Evolutionary conservation across 129 eudicot genomes (phyloP).

Genomic region (Arctium minus): DNA sequence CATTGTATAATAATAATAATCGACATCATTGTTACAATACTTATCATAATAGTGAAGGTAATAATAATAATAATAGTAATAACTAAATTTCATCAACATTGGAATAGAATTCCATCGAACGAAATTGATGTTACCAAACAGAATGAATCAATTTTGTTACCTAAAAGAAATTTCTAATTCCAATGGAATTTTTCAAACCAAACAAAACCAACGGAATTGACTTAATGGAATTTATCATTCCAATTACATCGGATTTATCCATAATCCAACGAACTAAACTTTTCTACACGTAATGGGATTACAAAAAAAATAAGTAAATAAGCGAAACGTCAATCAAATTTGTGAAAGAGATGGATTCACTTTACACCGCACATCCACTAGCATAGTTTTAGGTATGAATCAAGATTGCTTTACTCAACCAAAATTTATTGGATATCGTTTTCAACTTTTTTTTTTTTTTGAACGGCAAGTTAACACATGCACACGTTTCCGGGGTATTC

Average conservation of each 20-base stretch:
- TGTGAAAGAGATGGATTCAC: not conserved
- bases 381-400: not conserved
- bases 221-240: not conserved
- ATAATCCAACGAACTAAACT: not conserved
- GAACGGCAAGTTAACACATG: no score
- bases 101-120: not conserved
- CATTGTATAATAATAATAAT: not conserved
- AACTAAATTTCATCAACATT: not conserved
- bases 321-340: not conserved
- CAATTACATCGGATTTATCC: not conserved
- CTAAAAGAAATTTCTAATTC: not conserved
- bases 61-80: no score
- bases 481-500: no score
- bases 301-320: no score
- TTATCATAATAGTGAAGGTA: not conserved
- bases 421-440: constrained; percentile 8
- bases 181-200: not conserved
- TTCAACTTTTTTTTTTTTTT: no score
- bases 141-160: no score
- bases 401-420: not conserved
- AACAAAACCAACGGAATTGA: not conserved
- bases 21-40: not conserved
- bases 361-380: not conserved
- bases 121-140: no score
- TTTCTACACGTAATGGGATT: not conserved